phyloP scores from a whole-genome alignment of 768 basidiomycete species.

The Sarcomyxa edulis region DNA sequence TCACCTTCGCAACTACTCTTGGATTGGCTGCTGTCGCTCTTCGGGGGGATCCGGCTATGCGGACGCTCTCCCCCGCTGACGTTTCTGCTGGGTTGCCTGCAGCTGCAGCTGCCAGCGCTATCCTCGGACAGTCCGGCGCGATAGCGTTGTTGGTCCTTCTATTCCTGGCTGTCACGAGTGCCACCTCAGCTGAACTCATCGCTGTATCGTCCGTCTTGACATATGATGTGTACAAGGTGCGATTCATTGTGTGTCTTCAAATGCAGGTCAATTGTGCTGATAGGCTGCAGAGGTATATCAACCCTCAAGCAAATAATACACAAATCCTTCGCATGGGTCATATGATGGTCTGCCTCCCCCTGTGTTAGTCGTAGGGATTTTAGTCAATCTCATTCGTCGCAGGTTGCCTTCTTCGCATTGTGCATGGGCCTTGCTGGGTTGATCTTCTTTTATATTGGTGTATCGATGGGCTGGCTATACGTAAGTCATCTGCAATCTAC shows the following conservation, averaged over 20 bases:
- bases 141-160: slow-evolving; percentile 73
- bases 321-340: slow-evolving; percentile 72
- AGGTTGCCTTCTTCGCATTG: slow-evolving; percentile 68
- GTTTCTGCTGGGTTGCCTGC: slow-evolving; percentile 88
- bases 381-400: neutral
- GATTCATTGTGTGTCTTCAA: slow-evolving; percentile 3
- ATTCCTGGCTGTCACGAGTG: slow-evolving; percentile 83
- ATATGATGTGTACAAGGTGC: slow-evolving; percentile 79
- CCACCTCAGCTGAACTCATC: slow-evolving; percentile 87
- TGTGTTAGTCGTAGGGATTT: slow-evolving; percentile 7
- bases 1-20: slow-evolving; percentile 81
- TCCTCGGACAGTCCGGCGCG: slow-evolving; percentile 79
- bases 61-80: slow-evolving; percentile 45
- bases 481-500: slow-evolving; percentile 35
- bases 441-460: slow-evolving; percentile 86
- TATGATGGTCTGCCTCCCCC: no score
- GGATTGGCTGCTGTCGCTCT: slow-evolving; percentile 88
- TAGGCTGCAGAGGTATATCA: slow-evolving; percentile 59
- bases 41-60: slow-evolving; percentile 50
- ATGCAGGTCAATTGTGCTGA: neutral
- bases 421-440: slow-evolving; percentile 80
- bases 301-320: slow-evolving; percentile 70
- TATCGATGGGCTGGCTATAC: slow-evolving; percentile 93
- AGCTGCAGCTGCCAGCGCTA: slow-evolving; percentile 74
- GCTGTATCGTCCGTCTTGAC: slow-evolving; percentile 83